Percentiles rank a stretch among this genome's conserved stretches.
phyloP scores from a whole-genome alignment of 768 basidiomycete species.

The Russula emetica region DNA sequence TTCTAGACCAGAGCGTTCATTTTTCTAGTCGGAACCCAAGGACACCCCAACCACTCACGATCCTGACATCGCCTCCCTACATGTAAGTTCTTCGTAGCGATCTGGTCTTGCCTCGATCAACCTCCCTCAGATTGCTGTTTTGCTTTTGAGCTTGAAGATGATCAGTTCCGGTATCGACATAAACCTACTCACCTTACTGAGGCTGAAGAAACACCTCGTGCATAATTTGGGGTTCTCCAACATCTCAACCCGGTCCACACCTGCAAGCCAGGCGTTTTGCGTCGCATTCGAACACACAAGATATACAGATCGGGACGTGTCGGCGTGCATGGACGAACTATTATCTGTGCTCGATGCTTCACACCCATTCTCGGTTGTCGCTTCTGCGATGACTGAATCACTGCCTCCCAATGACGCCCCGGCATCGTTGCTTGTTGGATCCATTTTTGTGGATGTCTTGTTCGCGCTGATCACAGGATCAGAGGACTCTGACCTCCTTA shows the following conservation, averaged over 20 bases:
- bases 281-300: conserved; percentile 51
- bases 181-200: conserved; percentile 50
- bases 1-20: neutral
- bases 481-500: conserved; percentile 36
- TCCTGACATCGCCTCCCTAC: conserved; percentile 46
- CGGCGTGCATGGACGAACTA: conserved; percentile 57
- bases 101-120: neutral
- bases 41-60: conserved; percentile 34
- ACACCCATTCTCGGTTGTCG: conserved; percentile 44
- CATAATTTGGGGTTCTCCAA: conserved; percentile 55
- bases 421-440: conserved; percentile 51
- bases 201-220: conserved; percentile 50
- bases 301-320: conserved; percentile 41
- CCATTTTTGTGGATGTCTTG: conserved; percentile 57
- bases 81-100: conserved; percentile 35
- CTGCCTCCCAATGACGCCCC: conserved; percentile 41
- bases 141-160: conserved; percentile 61
- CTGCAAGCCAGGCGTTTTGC: conserved; percentile 47
- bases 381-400: conserved; percentile 43
- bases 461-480: conserved; percentile 49
- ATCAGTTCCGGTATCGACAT: conserved; percentile 58
- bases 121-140: conserved; percentile 46
- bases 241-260: conserved; percentile 44
- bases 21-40: conserved; percentile 37
- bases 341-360: conserved; percentile 57